Percentiles rank a stretch among this genome's conserved stretches.
Conservation (phyloP, 2,329 filamentous ascomycete genomes). For the Clarireedia sp. region DNA sequence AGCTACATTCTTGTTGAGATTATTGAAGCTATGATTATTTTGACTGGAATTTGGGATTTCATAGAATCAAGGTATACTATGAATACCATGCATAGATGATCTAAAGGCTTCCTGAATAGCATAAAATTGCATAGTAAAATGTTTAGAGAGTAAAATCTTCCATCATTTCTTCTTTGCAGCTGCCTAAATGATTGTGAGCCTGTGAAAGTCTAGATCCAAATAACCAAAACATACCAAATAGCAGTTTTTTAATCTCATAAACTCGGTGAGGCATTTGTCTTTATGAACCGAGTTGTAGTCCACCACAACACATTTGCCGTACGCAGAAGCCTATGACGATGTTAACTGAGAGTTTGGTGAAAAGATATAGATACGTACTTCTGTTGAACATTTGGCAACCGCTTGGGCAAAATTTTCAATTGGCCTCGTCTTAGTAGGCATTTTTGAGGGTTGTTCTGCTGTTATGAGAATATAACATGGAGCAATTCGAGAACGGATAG, state of each 20-base stretch:
- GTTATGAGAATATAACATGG: not conserved
- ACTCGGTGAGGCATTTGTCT: conserved; percentile 82
- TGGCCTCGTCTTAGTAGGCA: conserved; percentile 43
- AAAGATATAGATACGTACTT: conserved; percentile 40
- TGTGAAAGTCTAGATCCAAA: not conserved
- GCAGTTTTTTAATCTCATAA: conserved; percentile 78
- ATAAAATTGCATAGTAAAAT: not conserved
- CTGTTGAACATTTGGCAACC: conserved; percentile 55
- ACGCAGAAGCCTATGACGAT: conserved; percentile 59
- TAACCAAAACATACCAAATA: conserved; percentile 56
- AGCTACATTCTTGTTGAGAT: conserved; percentile 67
- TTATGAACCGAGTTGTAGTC: conserved; percentile 89
- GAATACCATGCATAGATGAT: not conserved
- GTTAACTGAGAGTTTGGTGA: not conserved
- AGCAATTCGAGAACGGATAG: not conserved
- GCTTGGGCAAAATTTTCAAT: conserved; percentile 63
- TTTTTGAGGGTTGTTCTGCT: conserved; percentile 11
- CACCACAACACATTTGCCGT: conserved; percentile 83
- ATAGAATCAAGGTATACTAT: not conserved
- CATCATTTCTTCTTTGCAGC: conserved; percentile 41
- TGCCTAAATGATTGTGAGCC: conserved; percentile 33
- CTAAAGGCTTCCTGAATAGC: not conserved
- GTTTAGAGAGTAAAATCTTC: not conserved
- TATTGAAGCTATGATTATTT: conserved; percentile 58
- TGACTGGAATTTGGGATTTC: not conserved